phyloP scores from a whole-genome alignment of 164 flowering plant species.

The Stephania yunnanensis region DNA sequence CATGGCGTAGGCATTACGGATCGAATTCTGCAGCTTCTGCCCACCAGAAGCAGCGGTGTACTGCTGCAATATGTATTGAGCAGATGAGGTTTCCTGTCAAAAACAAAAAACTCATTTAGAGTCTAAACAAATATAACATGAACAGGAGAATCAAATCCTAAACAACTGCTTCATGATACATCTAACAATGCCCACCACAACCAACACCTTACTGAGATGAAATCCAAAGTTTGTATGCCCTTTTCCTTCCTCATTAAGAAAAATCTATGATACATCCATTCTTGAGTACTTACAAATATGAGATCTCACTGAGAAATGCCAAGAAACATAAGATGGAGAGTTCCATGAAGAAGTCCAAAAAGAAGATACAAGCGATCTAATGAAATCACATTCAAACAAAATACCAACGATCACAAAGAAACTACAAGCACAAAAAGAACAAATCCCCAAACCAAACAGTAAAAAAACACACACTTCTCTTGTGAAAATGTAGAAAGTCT shows the following conservation, averaged over 20 bases:
- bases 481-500: not conserved
- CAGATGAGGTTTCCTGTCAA: constrained; percentile 53
- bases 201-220: not conserved
- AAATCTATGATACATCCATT: not conserved
- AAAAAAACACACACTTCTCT: not conserved
- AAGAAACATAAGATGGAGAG: not conserved
- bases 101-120: constrained; percentile 9
- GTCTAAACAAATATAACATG: not conserved
- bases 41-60: constrained; percentile 63
- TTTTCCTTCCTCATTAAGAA: not conserved
- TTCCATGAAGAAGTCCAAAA: not conserved
- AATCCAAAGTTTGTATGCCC: not conserved
- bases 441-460: not conserved
- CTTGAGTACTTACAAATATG: not conserved
- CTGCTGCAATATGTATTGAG: constrained; percentile 64
- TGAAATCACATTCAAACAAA: too few species aligned
- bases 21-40: constrained; percentile 41
- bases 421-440: not conserved
- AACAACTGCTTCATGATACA: not conserved
- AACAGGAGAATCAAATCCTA: not conserved
- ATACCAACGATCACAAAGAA: not conserved
- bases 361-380: not conserved
- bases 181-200: not conserved
- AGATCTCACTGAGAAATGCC: not conserved
- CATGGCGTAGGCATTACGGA: constrained; percentile 57